These are phyloP conservation scores for Citrus sp. DNA, from an alignment of 345 rosid genomes.

Conservation along the genomic window DNA sequence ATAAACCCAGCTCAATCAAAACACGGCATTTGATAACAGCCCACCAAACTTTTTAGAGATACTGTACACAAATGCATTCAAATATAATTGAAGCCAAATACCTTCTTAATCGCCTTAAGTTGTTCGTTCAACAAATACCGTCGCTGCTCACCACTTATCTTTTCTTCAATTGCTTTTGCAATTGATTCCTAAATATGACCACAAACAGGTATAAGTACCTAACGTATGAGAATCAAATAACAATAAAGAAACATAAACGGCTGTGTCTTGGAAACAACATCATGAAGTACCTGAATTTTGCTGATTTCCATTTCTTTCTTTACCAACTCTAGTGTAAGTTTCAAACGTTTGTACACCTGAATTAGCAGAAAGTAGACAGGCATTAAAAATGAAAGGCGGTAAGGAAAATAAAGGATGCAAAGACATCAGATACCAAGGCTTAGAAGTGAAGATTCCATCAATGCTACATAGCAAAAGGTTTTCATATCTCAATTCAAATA, in stretches of 20 bases:
- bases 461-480: neutral
- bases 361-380: conserved; percentile 1
- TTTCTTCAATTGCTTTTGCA: conserved; percentile 98
- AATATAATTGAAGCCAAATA: conserved; percentile 19
- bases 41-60: neutral
- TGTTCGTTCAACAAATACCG: conserved; percentile 97
- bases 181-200: conserved; percentile 68
- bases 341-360: conserved; percentile 89
- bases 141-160: conserved; percentile 97
- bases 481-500: neutral
- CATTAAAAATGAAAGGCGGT: neutral
- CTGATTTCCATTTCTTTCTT: conserved; percentile 98
- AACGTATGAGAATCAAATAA: conserved; percentile 8
- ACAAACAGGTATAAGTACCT: neutral
- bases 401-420: neutral
- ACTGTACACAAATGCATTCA: neutral
- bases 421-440: neutral
- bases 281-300: conserved; percentile 77
- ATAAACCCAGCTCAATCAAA: neutral
- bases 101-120: conserved; percentile 99
- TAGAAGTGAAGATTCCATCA: neutral
- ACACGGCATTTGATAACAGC: neutral
- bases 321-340: conserved; percentile 78
- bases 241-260: neutral
- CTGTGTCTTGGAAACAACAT: neutral